These are phyloP conservation scores for Suillus hirtellus DNA, from an alignment of 768 basidiomycete genomes.

Conservation along the genomic window DNA sequence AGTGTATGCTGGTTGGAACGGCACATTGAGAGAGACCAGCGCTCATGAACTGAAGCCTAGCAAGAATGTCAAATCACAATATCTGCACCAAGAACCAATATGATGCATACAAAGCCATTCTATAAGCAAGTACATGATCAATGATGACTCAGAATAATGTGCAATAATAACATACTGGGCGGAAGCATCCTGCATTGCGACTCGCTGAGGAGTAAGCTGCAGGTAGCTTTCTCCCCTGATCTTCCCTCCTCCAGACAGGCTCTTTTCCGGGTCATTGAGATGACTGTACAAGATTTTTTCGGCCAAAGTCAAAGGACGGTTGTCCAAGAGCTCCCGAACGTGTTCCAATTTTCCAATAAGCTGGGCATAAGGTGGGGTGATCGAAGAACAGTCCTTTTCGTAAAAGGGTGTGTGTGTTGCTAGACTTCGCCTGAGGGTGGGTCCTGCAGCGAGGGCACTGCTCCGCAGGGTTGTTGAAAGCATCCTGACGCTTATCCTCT, in stretches of 20 bases:
- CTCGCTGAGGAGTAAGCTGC: conserved; percentile 87
- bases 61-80: conserved; percentile 9
- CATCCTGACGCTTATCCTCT: conserved; percentile 18
- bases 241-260: conserved; percentile 60
- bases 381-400: conserved; percentile 63
- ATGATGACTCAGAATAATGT: conserved; percentile 8
- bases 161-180: conserved; percentile 64
- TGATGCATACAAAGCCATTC: conserved; percentile 76
- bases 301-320: conserved; percentile 85
- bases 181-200: conserved; percentile 96
- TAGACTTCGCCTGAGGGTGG: conserved; percentile 31
- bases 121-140: conserved; percentile 29
- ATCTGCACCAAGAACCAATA: background rate
- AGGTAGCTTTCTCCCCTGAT: conserved; percentile 88
- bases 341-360: conserved; percentile 69
- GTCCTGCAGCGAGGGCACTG: conserved; percentile 14
- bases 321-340: conserved; percentile 66
- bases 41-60: conserved; percentile 95
- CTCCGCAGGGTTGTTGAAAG: conserved; percentile 23
- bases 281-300: conserved; percentile 99
- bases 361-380: conserved; percentile 81
- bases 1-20: conserved; percentile 92
- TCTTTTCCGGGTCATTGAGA: conserved; percentile 75
- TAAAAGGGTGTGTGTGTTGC: conserved; percentile 43
- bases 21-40: conserved; percentile 83